Percentiles rank a stretch among this genome's conserved stretches.
Evolutionary conservation across 495 filamentous ascomycete genomes (phyloP).

Genomic region (Pseudevernia furfuracea): DNA sequence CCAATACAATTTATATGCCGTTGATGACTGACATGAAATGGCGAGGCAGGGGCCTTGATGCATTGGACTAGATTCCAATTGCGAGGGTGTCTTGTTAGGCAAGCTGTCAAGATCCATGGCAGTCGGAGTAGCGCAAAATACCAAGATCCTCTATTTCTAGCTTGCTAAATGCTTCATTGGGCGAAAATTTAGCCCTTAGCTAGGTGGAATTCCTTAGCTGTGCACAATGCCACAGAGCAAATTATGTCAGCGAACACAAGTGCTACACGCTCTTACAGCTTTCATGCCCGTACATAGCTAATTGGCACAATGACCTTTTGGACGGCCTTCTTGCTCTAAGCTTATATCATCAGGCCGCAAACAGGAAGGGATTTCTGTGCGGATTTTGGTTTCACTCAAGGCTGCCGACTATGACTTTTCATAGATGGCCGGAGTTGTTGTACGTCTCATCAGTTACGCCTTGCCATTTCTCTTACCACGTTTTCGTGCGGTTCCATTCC

Average conservation of each 20-base stretch:
- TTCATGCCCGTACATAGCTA: not conserved
- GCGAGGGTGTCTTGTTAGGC: not conserved
- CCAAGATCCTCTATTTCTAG: not conserved
- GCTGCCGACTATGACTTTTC: not conserved
- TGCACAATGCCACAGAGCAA: not conserved
- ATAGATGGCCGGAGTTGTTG: not conserved
- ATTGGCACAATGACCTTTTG: not conserved
- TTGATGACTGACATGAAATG: not conserved
- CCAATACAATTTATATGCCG: not conserved
- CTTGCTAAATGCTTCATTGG: not conserved
- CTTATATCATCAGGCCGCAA: not conserved
- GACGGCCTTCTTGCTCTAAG: not conserved
- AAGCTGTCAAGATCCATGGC: not conserved
- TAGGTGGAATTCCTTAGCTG: not conserved
- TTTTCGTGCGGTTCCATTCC: conserved; percentile 15
- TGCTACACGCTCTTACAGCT: not conserved
- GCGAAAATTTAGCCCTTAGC: not conserved
- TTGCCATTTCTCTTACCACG: conserved; percentile 22
- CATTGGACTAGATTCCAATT: not conserved
- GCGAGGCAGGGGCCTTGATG: not conserved
- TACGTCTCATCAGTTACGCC: not conserved
- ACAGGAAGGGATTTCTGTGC: not conserved
- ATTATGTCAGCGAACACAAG: not conserved
- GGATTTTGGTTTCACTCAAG: not conserved
- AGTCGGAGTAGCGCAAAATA: not conserved